A percentile compares a stretch with the other conserved stretches of the same genome.
These are phyloP conservation scores for Syzygium malaccense DNA, from an alignment of 441 rosid genomes.

Conservation along the genomic window DNA sequence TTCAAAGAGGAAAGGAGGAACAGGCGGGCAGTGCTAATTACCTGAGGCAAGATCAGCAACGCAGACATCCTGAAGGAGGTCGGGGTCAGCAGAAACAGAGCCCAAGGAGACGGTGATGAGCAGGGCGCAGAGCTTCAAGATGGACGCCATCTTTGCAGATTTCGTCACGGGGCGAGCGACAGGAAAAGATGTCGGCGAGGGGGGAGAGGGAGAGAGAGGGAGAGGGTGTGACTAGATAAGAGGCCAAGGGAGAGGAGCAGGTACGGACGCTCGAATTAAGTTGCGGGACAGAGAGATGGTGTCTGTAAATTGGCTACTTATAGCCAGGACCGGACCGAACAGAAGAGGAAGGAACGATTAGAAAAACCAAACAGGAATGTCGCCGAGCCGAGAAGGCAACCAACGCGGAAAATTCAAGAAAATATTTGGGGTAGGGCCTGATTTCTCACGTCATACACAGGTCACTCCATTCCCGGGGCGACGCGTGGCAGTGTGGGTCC, in stretches of 20 bases:
- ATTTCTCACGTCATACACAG: too few species aligned
- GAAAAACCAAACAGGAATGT: background rate
- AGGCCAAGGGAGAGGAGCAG: background rate
- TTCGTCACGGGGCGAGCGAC: background rate
- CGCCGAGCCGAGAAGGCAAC: background rate
- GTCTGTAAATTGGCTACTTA: background rate
- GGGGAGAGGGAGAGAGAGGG: background rate
- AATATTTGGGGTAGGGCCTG: too few species aligned
- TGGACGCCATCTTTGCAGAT: background rate
- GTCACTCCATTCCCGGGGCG: too few species aligned
- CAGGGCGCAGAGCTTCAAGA: background rate
- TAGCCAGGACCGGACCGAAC: background rate
- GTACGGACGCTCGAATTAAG: background rate
- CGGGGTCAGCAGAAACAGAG: slow-evolving; percentile 5
- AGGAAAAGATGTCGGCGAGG: background rate
- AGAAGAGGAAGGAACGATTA: background rate
- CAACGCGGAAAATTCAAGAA: background rate
- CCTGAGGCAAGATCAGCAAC: slow-evolving; percentile 10
- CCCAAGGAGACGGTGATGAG: background rate
- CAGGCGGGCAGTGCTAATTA: background rate
- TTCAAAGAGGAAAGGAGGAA: background rate
- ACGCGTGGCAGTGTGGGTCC: too few species aligned
- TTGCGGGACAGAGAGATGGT: background rate
- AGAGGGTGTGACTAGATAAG: background rate
- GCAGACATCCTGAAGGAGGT: slow-evolving; percentile 6